Conservation (phyloP, 805 yeast genomes). For the Myxozyma mucilagina region DNA sequence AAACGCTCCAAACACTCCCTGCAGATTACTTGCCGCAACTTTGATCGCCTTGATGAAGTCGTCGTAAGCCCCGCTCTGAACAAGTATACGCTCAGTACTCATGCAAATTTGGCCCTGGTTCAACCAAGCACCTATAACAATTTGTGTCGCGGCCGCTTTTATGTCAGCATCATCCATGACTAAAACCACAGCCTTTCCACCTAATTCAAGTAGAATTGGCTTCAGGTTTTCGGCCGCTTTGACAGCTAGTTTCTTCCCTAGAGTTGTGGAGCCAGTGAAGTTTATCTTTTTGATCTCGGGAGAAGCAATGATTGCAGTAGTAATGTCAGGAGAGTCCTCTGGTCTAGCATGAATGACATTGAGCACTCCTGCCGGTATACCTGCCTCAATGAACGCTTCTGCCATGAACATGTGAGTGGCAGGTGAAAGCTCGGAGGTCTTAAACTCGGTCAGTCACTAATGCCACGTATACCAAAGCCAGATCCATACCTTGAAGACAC, state of each 20-base stretch:
- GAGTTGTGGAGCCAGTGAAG: constrained; percentile 82
- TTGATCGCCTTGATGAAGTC: constrained; percentile 54
- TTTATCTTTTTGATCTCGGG: constrained; percentile 75
- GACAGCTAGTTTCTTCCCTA: constrained; percentile 71
- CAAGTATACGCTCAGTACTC: constrained; percentile 86
- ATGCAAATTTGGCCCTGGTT: constrained; percentile 94
- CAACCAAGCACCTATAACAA: constrained; percentile 75
- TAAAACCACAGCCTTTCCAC: constrained; percentile 83
- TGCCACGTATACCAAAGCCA: background rate
- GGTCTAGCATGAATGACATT: constrained; percentile 51
- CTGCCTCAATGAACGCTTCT: constrained; percentile 67
- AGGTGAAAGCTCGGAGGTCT: constrained; percentile 76
- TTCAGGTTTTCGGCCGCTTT: constrained; percentile 69
- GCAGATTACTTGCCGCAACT: constrained; percentile 80
- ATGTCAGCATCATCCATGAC: constrained; percentile 73
- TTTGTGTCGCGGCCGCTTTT: constrained; percentile 61
- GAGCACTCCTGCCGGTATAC: constrained; percentile 78
- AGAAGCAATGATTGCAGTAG: constrained; percentile 71
- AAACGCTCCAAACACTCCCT: constrained; percentile 65
- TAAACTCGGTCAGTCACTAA: background rate
- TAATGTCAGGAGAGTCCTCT: constrained; percentile 51
- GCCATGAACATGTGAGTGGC: constrained; percentile 69
- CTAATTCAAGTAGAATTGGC: constrained; percentile 80
- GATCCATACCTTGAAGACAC: constrained; percentile 55
- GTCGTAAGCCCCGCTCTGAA: constrained; percentile 72